These are phyloP conservation scores for Fusarium subglutinans DNA, from an alignment of 2,329 filamentous ascomycete species.

Conservation along the genomic window DNA sequence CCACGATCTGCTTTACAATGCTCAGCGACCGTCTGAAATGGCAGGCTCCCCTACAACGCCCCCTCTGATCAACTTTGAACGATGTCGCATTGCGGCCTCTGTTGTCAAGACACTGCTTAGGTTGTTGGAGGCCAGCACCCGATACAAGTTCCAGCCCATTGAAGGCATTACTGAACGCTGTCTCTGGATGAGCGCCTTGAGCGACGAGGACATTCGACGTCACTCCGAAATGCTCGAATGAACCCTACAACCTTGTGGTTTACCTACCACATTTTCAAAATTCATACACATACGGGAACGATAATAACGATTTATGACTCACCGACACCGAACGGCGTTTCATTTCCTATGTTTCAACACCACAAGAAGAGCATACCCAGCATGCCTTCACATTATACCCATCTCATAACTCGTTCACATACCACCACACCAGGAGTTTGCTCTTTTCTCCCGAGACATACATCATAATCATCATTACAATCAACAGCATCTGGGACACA, in stretches of 20 bases:
- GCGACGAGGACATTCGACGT: constrained; percentile 76
- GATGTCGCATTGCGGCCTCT: constrained; percentile 77
- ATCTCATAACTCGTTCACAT: constrained; percentile 11
- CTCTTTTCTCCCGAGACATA: constrained; percentile 1
- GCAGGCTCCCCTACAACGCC: constrained; percentile 72
- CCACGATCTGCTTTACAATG: constrained; percentile 84
- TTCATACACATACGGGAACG: constrained; percentile 12
- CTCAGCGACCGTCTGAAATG: constrained; percentile 80
- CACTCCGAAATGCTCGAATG: constrained; percentile 61
- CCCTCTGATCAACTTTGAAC: constrained; percentile 83
- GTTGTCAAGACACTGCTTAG: constrained; percentile 83
- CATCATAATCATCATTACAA: constrained; percentile 27
- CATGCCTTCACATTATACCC: constrained; percentile 31
- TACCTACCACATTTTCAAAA: neutral
- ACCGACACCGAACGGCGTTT: constrained; percentile 30
- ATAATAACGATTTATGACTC: constrained; percentile 35
- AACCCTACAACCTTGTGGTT: neutral
- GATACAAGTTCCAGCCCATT: constrained; percentile 78
- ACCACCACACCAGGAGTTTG: neutral
- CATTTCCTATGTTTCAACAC: constrained; percentile 31
- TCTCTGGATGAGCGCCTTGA: constrained; percentile 83
- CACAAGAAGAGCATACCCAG: constrained; percentile 33
- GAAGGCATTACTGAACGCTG: constrained; percentile 82
- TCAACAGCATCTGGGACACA: constrained; percentile 35
- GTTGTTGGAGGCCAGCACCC: constrained; percentile 80